Evolutionary conservation across 139 green algal genomes (phyloP), one percentile per base, ranked within the genome.

Genomic region (Ostreobium quekettii): DNA sequence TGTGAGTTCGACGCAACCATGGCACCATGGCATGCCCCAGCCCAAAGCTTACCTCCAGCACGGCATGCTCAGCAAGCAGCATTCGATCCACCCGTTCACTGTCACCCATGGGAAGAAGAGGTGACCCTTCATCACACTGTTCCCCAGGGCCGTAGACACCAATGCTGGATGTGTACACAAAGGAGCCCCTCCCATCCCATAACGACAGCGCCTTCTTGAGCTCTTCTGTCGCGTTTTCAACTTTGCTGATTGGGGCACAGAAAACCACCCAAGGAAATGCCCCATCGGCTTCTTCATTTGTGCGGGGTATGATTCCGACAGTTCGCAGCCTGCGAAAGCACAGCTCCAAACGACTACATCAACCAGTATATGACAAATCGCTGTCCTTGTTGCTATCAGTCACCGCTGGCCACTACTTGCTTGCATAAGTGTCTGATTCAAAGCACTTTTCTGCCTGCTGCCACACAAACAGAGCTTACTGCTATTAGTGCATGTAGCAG

Each of bases 141-240:
- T 92, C 81, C 30, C 92, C 78, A 36, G 80, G 81, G 0, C 75
- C 64, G 57, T 89, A 96, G 33, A 98, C 80, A 0, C 69, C 82
- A 37, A 86, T 92, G 64, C 76, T 91, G 66, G 77, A 90, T 6
- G 93, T 98, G 86, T 96, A 98, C 1, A 97, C 72, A 42, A 99
- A 89, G 4, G 61, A 74, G 47, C 92, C 90, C 1, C 36, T 84
- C 49, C 84, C 85, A 63, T 95, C 86, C 93, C 93, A 98, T 26
- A 78, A 74, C 30, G 72, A 30, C 26, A 86, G 57, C 2, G 93
- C 91, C 1, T 76, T 67, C 22, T 56, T 47, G 2, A 90, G 76
- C 71, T 95, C 90, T 5, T 48, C 86, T 2, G 74, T 47, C 32
- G 97, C 98, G 78, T 99, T 88, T 1, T 82, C 71, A 32, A 80